Evolutionary conservation across 2,329 filamentous ascomycete species (phyloP).

Genomic region (Shiraia sp.): DNA sequence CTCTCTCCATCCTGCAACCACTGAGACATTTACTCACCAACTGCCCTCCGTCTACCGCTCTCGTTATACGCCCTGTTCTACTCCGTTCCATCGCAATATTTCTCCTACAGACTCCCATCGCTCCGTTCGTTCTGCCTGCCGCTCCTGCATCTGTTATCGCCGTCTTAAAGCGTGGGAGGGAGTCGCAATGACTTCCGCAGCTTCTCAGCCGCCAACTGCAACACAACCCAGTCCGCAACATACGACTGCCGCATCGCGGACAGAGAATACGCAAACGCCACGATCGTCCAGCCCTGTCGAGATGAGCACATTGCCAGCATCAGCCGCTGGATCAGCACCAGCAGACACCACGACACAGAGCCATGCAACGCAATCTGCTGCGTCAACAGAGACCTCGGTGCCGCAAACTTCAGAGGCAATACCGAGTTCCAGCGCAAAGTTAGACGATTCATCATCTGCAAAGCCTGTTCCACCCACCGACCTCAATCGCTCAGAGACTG

Average conservation of each 20-base stretch:
- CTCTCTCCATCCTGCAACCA: constrained; percentile 13
- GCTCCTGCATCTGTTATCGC: constrained; percentile 23
- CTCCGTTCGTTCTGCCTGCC: constrained; percentile 5
- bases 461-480: constrained; percentile 30
- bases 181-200: constrained; percentile 37
- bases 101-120: constrained; percentile 1
- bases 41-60: constrained; percentile 4
- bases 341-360: constrained; percentile 19
- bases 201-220: constrained; percentile 27
- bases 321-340: constrained; percentile 19
- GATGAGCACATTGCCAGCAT: constrained; percentile 36
- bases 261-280: constrained; percentile 25
- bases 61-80: neutral
- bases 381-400: constrained; percentile 13
- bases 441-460: constrained; percentile 17
- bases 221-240: constrained; percentile 29
- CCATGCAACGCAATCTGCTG: constrained; percentile 11
- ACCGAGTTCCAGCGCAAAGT: constrained; percentile 13
- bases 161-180: constrained; percentile 18
- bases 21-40: constrained; percentile 13
- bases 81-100: constrained; percentile 7
- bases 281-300: constrained; percentile 37
- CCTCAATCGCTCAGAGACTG: constrained; percentile 46
- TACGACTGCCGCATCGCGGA: constrained; percentile 21
- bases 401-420: constrained; percentile 15